Evolutionary conservation across 2,329 filamentous ascomycete genomes (phyloP), one percentile per base, ranked within the genome.

Genomic region (Trichoderma sp.): DNA sequence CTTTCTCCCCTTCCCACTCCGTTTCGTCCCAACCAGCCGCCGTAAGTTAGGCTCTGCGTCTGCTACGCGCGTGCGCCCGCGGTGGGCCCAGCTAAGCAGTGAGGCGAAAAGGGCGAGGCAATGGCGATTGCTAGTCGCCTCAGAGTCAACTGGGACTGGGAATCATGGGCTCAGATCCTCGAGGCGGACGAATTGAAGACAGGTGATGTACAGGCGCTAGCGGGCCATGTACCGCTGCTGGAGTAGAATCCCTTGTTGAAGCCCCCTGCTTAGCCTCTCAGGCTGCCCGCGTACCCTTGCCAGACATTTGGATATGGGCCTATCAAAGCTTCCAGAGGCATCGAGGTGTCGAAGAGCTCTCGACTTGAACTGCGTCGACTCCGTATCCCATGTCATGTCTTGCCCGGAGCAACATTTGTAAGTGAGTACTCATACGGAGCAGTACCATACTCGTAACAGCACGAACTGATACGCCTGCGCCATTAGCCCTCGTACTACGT

Each of bases 261-360:
- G 15, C 34, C 56, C 56, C 43, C 53, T 71, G 68, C 61, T 68
- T 71, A 73, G 71, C 71, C 71, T 73, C 39, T 63, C 62, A 65
- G 71, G 39, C 47, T 63, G 71, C 32, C 71, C 58, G 64, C 43
- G 64, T 56, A 69, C 71, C 71, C 71, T 56, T 57, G 32, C 58
- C 18, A 62, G 71, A 67, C 61, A 61, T 28, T 24, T 67, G 53
- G 57, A 63, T 62, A 73, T 71, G 68, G 61, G 32, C 71, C 71
- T 71, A 73, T 73, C 71, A 73, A 30, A 32, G n/a, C 47, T 15
- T 62, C 47, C 34, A 61, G 15, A 61, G 28, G 57, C 57, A 62
- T 26, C 18, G 39, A 60, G 26, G 30, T 28, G 43, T 51, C 60
- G 67, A 43, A 57, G 36, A 26, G 64, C 30, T 58, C n/a, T 51